These are phyloP conservation scores for Pythium aquatile DNA, from an alignment of 352 stramenopile genomes.

Conservation along the genomic window DNA sequence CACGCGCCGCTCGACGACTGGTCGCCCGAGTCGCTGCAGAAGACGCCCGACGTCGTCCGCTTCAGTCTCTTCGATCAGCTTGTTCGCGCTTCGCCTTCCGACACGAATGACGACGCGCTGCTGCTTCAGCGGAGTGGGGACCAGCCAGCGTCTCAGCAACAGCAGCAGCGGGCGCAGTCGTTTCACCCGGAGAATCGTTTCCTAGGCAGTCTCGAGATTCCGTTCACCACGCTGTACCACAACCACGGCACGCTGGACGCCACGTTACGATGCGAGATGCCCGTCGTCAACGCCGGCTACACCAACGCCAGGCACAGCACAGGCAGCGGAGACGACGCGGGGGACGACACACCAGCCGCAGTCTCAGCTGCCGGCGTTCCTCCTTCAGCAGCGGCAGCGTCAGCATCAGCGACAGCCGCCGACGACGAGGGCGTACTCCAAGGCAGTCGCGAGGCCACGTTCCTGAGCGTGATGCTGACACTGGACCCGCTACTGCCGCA, in stretches of 20 bases:
- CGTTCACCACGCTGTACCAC: constrained; percentile 87
- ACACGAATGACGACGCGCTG: constrained; percentile 35
- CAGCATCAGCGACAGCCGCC: constrained; percentile 1
- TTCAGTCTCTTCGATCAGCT: constrained; percentile 91
- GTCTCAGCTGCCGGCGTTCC: background rate
- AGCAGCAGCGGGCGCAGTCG: constrained; percentile 41
- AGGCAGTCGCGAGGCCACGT: constrained; percentile 65
- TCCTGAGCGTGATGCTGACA: constrained; percentile 85
- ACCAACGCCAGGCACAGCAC: constrained; percentile 32
- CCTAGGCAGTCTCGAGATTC: constrained; percentile 80
- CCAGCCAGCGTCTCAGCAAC: background rate
- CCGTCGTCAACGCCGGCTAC: constrained; percentile 87
- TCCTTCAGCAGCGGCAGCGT: background rate
- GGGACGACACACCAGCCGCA: constrained; percentile 10
- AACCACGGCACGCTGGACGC: constrained; percentile 75
- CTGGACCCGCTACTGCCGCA: constrained; percentile 80
- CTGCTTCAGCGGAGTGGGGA: constrained; percentile 14
- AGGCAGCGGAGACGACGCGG: constrained; percentile 9
- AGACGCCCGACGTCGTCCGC: constrained; percentile 72
- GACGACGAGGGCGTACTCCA: constrained; percentile 37
- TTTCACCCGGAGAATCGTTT: constrained; percentile 81
- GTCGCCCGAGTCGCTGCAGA: constrained; percentile 65
- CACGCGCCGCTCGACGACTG: constrained; percentile 78
- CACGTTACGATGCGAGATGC: constrained; percentile 76
- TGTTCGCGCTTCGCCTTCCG: constrained; percentile 28